Base-by-base conservation (phyloP, 2,329 filamentous ascomycete species). In the Botrytis fragariae region DNA sequence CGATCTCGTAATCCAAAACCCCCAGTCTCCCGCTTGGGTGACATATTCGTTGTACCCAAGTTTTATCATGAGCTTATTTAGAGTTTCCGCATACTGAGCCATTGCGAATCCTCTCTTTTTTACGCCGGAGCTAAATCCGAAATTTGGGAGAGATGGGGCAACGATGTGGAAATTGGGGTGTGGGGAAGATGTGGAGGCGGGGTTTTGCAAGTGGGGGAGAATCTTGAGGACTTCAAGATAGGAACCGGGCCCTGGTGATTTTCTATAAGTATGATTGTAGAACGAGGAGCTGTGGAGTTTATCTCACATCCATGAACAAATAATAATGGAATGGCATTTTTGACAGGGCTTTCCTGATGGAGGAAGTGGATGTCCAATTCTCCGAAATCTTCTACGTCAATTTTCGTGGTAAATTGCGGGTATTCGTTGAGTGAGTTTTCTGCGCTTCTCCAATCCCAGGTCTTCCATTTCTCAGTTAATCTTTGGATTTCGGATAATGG, bases 1-100 rank as follows among this genome's bases (percentile, higher is more conserved):
- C 16, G 85, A 81, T 4, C 91, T 87, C 18, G 90, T 90, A 77
- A 94, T 87, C 77, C 86, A 54, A 16, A 54, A 54, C 1, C 91
- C 92, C 91, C 90, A 93, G 78, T 93, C 91, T 42, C 92, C 92
- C 75, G 90, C 90, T 81, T 92, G 88, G 0, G 85, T 87, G 25
- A 54, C 48, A n/a, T n/a, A n/a, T 54, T 54, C 25, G 16, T 14
- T 10, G 79, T 92, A 94, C 0, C 91, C 91, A 4, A 94, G 85
- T 20, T 86, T 85, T 10, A 87, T 81, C 92, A 94, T 94, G 14
- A 94, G 82, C 72, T 89, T 89, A 80, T 94, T 88, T 4, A 54
- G 48, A 54, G 48, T 54, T 54, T 54, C 25, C 2, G 25, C 48
- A 54, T 54, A 54, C 12, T 54, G 48, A 16, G 25, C 48, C 48